Evolutionary conservation across 805 yeast species (phyloP).

Genomic region (Saccharomycopsis sp.): DNA sequence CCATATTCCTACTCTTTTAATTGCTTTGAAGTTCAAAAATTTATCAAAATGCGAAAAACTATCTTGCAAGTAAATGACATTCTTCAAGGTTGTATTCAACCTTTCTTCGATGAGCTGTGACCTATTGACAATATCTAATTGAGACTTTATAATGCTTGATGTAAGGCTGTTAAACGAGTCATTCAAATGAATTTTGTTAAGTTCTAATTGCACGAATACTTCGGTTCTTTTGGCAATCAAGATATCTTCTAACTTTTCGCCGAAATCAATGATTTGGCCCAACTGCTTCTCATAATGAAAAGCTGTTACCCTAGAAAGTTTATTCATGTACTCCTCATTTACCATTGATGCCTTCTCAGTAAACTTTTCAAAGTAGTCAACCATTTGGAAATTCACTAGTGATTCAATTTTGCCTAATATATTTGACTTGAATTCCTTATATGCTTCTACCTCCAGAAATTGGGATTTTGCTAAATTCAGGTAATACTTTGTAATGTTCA

Average conservation of each 20-base stretch:
- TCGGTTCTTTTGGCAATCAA: not conserved
- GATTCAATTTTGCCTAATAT: not conserved
- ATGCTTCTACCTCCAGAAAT: not conserved
- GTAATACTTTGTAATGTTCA: conserved; percentile 8
- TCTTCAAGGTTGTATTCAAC: no score
- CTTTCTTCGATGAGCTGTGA: no score
- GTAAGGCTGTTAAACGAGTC: not conserved
- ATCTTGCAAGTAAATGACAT: no score
- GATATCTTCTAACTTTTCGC: no score
- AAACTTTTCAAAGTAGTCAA: not conserved
- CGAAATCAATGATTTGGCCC: no score
- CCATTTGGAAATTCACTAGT: not conserved
- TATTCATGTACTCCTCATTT: not conserved
- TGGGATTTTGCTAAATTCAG: not conserved
- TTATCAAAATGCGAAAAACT: no score
- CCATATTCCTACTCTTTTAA: no score
- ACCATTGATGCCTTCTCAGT: not conserved
- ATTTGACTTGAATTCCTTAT: not conserved
- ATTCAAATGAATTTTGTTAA: not conserved
- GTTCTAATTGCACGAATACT: not conserved
- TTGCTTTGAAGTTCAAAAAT: no score
- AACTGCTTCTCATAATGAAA: not conserved
- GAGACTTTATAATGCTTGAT: not conserved
- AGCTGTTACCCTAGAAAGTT: not conserved
- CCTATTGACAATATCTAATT: no score